Percentiles rank a stretch among this genome's conserved stretches.
These are phyloP conservation scores for Pinus tabuliformis DNA, from an alignment of 75 land plant species.

Conservation along the genomic window DNA sequence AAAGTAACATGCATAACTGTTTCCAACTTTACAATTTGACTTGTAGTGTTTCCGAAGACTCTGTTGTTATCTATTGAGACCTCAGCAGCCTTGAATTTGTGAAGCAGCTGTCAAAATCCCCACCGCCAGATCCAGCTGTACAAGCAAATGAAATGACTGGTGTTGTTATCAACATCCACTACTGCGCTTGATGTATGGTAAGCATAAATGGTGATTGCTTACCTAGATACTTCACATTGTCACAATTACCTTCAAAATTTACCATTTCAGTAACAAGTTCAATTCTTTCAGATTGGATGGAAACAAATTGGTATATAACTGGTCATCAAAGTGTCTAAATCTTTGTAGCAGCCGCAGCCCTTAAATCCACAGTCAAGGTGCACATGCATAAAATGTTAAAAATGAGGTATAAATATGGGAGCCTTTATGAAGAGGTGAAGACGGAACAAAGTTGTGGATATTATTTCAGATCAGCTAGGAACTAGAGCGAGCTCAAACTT, in stretches of 20 bases:
- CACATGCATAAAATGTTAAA: too few species aligned
- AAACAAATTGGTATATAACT: conserved; percentile 89
- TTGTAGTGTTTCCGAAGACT: conserved; percentile 87
- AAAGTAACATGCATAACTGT: conserved; percentile 84
- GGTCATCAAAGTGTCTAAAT: conserved; percentile 75
- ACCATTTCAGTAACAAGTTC: conserved; percentile 60
- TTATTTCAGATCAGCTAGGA: too few species aligned
- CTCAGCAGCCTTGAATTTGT: too few species aligned
- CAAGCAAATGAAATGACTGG: conserved; percentile 92
- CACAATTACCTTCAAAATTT: conserved; percentile 71
- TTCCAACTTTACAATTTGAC: conserved; percentile 88
- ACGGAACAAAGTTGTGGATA: too few species aligned
- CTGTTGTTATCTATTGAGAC: conserved; percentile 89
- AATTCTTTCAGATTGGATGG: conserved; percentile 82
- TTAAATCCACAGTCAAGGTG: too few species aligned
- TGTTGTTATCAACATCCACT: conserved; percentile 89
- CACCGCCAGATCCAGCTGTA: conserved; percentile 81
- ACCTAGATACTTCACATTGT: conserved; percentile 75
- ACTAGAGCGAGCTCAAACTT: too few species aligned
- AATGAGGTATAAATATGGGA: too few species aligned
- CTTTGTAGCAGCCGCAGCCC: too few species aligned
- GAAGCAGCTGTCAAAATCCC: conserved; percentile 61
- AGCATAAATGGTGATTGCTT: conserved; percentile 96
- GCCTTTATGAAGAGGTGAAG: too few species aligned
- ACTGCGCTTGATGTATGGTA: conserved; percentile 87